Conservation (phyloP, 73 alveolate genomes). For the Breviolum minutum region DNA sequence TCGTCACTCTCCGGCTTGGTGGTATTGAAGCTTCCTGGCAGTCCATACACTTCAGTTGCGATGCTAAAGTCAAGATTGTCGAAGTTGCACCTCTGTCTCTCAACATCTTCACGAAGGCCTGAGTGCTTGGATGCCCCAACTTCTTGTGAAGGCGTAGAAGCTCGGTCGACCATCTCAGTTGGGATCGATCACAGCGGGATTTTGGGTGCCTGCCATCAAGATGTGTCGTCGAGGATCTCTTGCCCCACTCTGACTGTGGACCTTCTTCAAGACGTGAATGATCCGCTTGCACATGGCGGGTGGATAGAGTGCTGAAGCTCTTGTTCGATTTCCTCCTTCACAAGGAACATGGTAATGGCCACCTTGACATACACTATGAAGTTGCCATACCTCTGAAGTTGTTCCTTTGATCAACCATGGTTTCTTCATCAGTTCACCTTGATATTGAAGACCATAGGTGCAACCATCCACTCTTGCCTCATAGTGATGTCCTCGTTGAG, state of each 20-base stretch:
- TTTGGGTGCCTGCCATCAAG: neutral
- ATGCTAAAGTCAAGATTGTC: neutral
- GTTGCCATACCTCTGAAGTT: neutral
- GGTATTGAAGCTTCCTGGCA: conserved; percentile 1
- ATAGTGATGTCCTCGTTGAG: neutral
- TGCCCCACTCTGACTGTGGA: neutral
- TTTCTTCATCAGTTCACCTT: neutral
- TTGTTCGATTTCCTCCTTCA: neutral
- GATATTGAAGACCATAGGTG: neutral
- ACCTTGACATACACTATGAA: neutral
- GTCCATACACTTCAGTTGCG: neutral
- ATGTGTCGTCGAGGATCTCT: neutral
- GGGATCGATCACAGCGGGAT: too few relatives aligned
- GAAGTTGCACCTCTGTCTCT: conserved; percentile 1
- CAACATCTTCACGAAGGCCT: conserved; percentile 15
- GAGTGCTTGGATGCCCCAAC: conserved; percentile 36
- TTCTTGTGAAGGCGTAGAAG: neutral
- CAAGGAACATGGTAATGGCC: neutral
- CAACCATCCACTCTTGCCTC: conserved; percentile 23
- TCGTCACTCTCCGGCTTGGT: neutral
- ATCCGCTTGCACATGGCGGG: neutral
- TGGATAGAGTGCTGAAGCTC: neutral
- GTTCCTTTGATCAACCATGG: neutral
- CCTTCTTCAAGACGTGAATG: neutral
- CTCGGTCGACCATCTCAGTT: too few relatives aligned